Evolutionary conservation across 371 early-diverging fungal genomes (phyloP).

Genomic region (Catenaria anguillulae): DNA sequence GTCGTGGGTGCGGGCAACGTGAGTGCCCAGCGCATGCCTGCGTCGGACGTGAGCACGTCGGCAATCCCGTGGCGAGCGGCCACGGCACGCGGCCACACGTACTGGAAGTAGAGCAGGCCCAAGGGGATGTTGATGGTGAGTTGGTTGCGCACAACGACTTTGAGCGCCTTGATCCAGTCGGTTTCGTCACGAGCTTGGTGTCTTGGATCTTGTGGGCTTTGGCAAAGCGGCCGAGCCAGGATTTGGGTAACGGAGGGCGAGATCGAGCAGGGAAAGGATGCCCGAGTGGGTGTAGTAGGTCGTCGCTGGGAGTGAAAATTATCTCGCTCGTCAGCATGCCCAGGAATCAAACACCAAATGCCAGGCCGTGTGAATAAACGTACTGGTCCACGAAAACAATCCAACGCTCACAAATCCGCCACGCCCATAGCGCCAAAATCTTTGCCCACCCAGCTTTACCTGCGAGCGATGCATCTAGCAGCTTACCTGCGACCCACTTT

Average conservation of each 20-base stretch:
- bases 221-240: not conserved
- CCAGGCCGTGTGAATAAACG: not conserved
- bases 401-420: not conserved
- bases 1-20: constrained; percentile 15
- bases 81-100: not conserved
- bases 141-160: constrained; percentile 20
- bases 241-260: constrained; percentile 18
- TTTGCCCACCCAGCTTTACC: too few relatives aligned
- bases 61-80: constrained; percentile 24
- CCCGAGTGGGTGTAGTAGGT: constrained; percentile 17
- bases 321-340: not conserved
- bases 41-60: constrained; percentile 19
- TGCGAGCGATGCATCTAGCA: too few relatives aligned
- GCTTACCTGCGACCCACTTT: too few relatives aligned
- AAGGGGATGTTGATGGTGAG: constrained; percentile 18
- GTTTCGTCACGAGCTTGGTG: constrained; percentile 15
- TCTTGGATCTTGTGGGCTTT: constrained; percentile 23
- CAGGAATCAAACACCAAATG: too few relatives aligned
- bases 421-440: too few relatives aligned
- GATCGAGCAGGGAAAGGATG: constrained; percentile 17
- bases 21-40: constrained; percentile 13
- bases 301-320: not conserved
- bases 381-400: not conserved
- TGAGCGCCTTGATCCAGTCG: constrained; percentile 17
- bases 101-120: constrained; percentile 4